phyloP scores from a whole-genome alignment of 768 basidiomycete genomes.

The Mycena latifolia region DNA sequence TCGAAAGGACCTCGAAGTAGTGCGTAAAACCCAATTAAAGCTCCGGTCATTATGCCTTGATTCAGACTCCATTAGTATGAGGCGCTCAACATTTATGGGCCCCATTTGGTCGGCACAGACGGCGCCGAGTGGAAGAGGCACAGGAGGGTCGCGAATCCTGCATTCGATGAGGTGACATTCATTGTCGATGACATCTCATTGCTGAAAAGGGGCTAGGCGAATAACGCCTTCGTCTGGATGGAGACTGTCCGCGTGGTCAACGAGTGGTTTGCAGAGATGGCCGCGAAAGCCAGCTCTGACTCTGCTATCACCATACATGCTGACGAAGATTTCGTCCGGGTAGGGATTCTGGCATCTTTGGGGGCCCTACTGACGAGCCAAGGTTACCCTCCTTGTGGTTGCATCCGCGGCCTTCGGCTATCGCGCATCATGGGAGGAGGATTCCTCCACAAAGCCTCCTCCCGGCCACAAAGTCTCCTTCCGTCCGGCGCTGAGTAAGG shows the following conservation, averaged over 20 bases:
- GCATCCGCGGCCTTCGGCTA: constrained; percentile 57
- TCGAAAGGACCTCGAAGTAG: constrained; percentile 53
- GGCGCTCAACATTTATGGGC: constrained; percentile 19
- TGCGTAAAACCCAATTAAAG: constrained; percentile 31
- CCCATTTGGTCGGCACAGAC: constrained; percentile 56
- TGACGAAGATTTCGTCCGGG: not conserved
- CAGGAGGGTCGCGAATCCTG: constrained; percentile 57
- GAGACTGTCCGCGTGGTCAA: constrained; percentile 54
- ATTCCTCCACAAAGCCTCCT: constrained; percentile 39
- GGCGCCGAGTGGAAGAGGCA: constrained; percentile 62
- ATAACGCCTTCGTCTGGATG: constrained; percentile 61
- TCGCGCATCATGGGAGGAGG: constrained; percentile 48
- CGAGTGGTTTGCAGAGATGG: constrained; percentile 58
- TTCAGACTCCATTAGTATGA: not conserved
- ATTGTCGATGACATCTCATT: not conserved
- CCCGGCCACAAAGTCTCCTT: constrained; percentile 52
- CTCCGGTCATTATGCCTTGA: not conserved
- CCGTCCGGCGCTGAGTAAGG: constrained; percentile 44
- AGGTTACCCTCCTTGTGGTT: constrained; percentile 52
- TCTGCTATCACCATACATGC: constrained; percentile 4
- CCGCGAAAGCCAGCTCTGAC: constrained; percentile 24
- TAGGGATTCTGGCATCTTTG: not conserved
- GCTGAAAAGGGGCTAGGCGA: constrained; percentile 46
- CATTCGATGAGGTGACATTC: constrained; percentile 61
- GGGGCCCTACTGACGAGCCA: not conserved